Conservation (phyloP, 352 stramenopile species). For the Phytophthora palmivora region DNA sequence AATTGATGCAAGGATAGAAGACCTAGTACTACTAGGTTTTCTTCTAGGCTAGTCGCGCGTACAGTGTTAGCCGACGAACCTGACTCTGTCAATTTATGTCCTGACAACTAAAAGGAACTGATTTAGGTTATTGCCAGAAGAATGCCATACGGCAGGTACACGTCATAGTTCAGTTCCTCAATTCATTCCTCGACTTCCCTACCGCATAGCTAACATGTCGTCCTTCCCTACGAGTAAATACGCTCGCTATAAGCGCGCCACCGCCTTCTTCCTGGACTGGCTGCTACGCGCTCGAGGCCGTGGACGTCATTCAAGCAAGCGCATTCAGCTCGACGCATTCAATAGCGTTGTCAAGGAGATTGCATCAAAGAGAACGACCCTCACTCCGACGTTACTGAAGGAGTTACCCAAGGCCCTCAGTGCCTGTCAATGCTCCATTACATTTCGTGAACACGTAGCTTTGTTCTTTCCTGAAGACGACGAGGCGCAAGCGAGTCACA, state of each 20-base stretch:
- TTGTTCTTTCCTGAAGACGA: slow-evolving; percentile 25
- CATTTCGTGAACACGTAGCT: slow-evolving; percentile 25
- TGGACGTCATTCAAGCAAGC: not conserved
- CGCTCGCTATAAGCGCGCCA: slow-evolving; percentile 22
- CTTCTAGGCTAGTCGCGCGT: no score
- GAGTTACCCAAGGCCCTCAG: slow-evolving; percentile 30
- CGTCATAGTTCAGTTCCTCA: no score
- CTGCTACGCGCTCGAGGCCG: slow-evolving; percentile 14
- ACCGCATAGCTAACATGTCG: no score
- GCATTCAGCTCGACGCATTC: slow-evolving; percentile 5
- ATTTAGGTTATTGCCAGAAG: no score
- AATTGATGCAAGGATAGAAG: no score
- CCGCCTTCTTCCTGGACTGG: slow-evolving; percentile 26
- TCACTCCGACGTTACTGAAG: slow-evolving; percentile 25
- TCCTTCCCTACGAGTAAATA: slow-evolving; percentile 17
- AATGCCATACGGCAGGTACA: no score
- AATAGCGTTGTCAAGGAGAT: slow-evolving; percentile 13
- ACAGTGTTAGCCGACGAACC: no score
- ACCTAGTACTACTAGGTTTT: no score
- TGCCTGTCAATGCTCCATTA: slow-evolving; percentile 28
- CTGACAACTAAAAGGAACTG: no score
- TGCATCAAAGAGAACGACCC: slow-evolving; percentile 2
- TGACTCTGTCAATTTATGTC: no score
- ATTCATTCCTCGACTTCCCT: no score
- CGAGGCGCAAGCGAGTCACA: slow-evolving; percentile 3